Evolutionary conservation across 352 stramenopile species (phyloP), one percentile per base, ranked within the genome.

Genomic region (Globisporangium cederbergense): DNA sequence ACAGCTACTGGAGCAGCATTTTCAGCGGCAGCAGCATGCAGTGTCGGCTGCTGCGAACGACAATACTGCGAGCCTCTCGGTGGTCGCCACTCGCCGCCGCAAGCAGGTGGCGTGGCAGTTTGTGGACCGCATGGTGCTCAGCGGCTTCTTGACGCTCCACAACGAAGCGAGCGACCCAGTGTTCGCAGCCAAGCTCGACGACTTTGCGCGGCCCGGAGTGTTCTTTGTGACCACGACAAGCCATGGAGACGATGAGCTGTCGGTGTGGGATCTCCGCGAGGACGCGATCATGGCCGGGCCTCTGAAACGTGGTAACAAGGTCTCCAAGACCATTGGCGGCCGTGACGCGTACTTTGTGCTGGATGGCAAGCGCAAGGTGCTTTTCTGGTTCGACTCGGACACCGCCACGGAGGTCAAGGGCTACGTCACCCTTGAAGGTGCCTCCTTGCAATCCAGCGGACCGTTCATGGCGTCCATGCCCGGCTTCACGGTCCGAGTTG

Each of bases 371-470:
- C 38, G 42, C 46, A 67, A 71, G 18, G 8, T 42, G 32, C 49
- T 71, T n/a, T 62, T 60, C 43, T 54, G 56, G 54, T 71, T 71
- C 52, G 60, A 58, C 14, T 67, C 65, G 10, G 65, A 71, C 22
- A 28, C 43, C 9, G 30, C 62, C n/a, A 61, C 36, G 7, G 20
- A 56, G 14, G 45, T 30, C 56, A 53, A 53, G 9, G 11, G 22
- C 20, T 2, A n/a, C 22, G 30, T 53, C 20, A 22, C 22, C 9
- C 46, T 52, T 20, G 9, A 16, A 8, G 46, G 46, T 10, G n/a
- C 10, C 7, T 9, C 47, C 2, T 14, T 55, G 5, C 49, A 55
- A n/a, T 55, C 49, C 25, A 55, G 25, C 13, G 49, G 49, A 16
- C 49, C 49, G 1, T 55, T 38, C 8, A 3, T 55, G 49, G 49